phyloP scores from a whole-genome alignment of 176 grass and related monocot species.

The Cenchrus fungigraminus region DNA sequence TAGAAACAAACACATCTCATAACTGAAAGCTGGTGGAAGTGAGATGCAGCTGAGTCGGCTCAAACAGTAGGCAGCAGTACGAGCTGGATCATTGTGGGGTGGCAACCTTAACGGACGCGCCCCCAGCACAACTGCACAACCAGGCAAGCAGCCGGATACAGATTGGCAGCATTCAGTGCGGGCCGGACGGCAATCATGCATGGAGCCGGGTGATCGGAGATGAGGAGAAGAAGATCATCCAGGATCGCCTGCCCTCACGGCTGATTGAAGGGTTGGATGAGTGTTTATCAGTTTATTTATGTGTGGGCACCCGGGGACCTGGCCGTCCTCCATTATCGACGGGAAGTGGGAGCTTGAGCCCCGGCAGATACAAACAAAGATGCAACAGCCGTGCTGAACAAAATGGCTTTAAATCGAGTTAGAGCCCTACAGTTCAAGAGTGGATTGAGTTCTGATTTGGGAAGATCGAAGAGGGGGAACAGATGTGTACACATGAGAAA shows the following conservation, averaged over 20 bases:
- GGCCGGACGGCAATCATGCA: not conserved
- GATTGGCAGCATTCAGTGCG: conserved; percentile 22
- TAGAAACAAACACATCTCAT: conserved; percentile 7
- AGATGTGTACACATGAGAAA: not conserved
- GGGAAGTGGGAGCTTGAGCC: conserved; percentile 8
- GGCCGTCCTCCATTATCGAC: conserved; percentile 1
- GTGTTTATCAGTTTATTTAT: not conserved
- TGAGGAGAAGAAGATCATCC: not conserved
- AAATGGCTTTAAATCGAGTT: not conserved
- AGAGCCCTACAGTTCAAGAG: not conserved
- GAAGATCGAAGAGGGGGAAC: not conserved
- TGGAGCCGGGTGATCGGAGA: conserved; percentile 8
- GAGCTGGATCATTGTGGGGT: not conserved
- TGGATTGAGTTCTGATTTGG: not conserved
- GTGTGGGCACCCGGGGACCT: not conserved
- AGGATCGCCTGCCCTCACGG: not conserved
- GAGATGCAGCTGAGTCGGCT: not conserved
- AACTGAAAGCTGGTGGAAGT: conserved; percentile 1
- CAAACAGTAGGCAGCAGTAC: conserved; percentile 22
- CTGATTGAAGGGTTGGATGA: not conserved
- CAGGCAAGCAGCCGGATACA: not conserved
- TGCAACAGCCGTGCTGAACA: not conserved
- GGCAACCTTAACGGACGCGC: not conserved
- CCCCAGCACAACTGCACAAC: not conserved
- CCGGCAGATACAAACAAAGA: not conserved